A percentile compares a stretch with the other conserved stretches of the same genome.
Evolutionary conservation across 805 yeast species (phyloP).

Genomic region (Diddensiella santjacobensis): DNA sequence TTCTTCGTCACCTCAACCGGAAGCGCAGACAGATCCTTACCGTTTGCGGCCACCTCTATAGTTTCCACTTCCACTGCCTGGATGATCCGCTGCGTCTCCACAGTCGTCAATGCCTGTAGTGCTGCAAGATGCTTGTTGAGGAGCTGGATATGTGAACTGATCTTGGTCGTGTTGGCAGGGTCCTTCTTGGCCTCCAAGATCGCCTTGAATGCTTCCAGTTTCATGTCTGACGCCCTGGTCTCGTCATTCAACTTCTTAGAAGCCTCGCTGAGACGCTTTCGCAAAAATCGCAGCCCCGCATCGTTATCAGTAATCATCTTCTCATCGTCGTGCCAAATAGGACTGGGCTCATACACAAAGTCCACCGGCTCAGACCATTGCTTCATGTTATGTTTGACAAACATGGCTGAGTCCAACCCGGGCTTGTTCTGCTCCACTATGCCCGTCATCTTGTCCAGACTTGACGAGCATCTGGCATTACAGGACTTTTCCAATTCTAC

Average conservation of each 20-base stretch:
- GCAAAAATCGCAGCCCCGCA: slow-evolving; percentile 31
- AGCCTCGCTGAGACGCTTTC: slow-evolving; percentile 36
- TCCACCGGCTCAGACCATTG: slow-evolving; percentile 86
- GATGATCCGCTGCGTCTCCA: slow-evolving; percentile 69
- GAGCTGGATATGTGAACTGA: slow-evolving; percentile 36
- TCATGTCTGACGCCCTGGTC: slow-evolving; percentile 13
- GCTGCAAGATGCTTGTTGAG: slow-evolving; percentile 43
- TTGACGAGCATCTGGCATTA: slow-evolving; percentile 40
- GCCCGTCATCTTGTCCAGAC: slow-evolving; percentile 48
- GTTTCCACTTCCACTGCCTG: slow-evolving; percentile 88
- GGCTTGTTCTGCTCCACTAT: slow-evolving; percentile 71
- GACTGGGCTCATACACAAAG: slow-evolving; percentile 78
- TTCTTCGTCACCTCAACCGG: slow-evolving; percentile 39
- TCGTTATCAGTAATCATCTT: slow-evolving; percentile 53
- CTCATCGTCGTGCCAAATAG: slow-evolving; percentile 97
- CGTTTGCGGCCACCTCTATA: slow-evolving; percentile 80
- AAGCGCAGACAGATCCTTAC: slow-evolving; percentile 39
- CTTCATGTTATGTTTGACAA: slow-evolving; percentile 73
- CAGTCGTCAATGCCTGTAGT: slow-evolving; percentile 60
- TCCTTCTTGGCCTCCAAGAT: slow-evolving; percentile 41
- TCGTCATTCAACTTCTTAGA: slow-evolving; percentile 26
- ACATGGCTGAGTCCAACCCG: slow-evolving; percentile 80
- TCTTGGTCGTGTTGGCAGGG: slow-evolving; percentile 34
- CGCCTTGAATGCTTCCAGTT: slow-evolving; percentile 21
- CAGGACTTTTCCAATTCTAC: slow-evolving; percentile 55